phyloP scores from a whole-genome alignment of 2,329 filamentous ascomycete genomes.

The Periglandula ipomoeae region DNA sequence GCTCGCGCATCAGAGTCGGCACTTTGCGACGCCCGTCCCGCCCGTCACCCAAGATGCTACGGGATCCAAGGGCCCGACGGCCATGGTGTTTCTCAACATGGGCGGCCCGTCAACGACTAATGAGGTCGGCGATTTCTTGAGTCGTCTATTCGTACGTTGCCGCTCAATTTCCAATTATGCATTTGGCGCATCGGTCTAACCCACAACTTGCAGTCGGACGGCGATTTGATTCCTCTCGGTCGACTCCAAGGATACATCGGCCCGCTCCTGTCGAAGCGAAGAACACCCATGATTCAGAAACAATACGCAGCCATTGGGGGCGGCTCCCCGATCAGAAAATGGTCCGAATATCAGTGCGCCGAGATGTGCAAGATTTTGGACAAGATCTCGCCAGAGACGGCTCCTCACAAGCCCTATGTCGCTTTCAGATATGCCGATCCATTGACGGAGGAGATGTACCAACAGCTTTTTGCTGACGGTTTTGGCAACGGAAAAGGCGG shows the following conservation, averaged over 20 bases:
- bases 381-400: slow-evolving; percentile 80
- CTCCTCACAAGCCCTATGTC: slow-evolving; percentile 94
- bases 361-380: slow-evolving; percentile 99
- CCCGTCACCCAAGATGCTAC: slow-evolving; percentile 72
- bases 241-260: slow-evolving; percentile 85
- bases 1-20: slow-evolving; percentile 21
- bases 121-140: slow-evolving; percentile 85
- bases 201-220: slow-evolving; percentile 58
- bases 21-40: slow-evolving; percentile 41
- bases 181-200: slow-evolving; percentile 6
- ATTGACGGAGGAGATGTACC: slow-evolving; percentile 90
- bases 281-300: slow-evolving; percentile 93
- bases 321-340: slow-evolving; percentile 95
- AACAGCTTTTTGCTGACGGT: slow-evolving; percentile 71
- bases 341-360: slow-evolving; percentile 87
- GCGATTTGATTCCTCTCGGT: slow-evolving; percentile 89
- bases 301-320: slow-evolving; percentile 94
- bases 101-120: slow-evolving; percentile 81
- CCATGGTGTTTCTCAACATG: slow-evolving; percentile 99
- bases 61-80: slow-evolving; percentile 71
- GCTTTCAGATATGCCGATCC: slow-evolving; percentile 94
- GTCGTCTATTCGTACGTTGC: slow-evolving; percentile 73
- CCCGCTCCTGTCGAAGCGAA: slow-evolving; percentile 71
- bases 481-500: slow-evolving; percentile 88
- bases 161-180: background rate